Evolutionary conservation across 2,329 filamentous ascomycete genomes (phyloP).

Genomic region (Curvularia verruculosa): DNA sequence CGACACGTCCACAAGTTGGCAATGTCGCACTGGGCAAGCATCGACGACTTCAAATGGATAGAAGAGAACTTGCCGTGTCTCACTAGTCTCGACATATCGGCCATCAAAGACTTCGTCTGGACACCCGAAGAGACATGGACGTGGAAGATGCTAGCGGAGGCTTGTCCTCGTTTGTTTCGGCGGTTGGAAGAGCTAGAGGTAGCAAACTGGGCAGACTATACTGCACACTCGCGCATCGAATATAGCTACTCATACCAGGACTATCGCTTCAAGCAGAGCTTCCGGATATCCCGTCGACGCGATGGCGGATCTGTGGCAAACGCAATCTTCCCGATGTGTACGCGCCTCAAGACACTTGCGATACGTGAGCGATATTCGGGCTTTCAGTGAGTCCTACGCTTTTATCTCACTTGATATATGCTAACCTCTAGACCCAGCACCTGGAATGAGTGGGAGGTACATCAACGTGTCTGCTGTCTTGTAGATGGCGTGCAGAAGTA

Average conservation of each 20-base stretch:
- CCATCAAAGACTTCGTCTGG: conserved; percentile 49
- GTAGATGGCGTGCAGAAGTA: conserved; percentile 42
- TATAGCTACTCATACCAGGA: conserved; percentile 48
- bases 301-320: conserved; percentile 44
- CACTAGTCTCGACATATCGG: conserved; percentile 41
- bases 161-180: conserved; percentile 41
- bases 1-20: conserved; percentile 44
- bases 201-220: conserved; percentile 48
- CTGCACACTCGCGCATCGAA: conserved; percentile 44
- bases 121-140: conserved; percentile 48
- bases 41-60: conserved; percentile 48
- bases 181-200: conserved; percentile 44
- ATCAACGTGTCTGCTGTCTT: conserved; percentile 46
- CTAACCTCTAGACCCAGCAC: conserved; percentile 27
- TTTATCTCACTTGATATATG: not conserved
- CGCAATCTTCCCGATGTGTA: conserved; percentile 43
- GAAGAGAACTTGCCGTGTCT: conserved; percentile 45
- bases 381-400: conserved; percentile 32
- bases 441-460: conserved; percentile 49
- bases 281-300: conserved; percentile 42
- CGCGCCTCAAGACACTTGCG: conserved; percentile 39
- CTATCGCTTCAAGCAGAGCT: conserved; percentile 46
- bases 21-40: conserved; percentile 45
- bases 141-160: conserved; percentile 42
- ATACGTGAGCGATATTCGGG: conserved; percentile 44